Conservation (phyloP, 768 basidiomycete genomes). For the Favolaschia claudopus region DNA sequence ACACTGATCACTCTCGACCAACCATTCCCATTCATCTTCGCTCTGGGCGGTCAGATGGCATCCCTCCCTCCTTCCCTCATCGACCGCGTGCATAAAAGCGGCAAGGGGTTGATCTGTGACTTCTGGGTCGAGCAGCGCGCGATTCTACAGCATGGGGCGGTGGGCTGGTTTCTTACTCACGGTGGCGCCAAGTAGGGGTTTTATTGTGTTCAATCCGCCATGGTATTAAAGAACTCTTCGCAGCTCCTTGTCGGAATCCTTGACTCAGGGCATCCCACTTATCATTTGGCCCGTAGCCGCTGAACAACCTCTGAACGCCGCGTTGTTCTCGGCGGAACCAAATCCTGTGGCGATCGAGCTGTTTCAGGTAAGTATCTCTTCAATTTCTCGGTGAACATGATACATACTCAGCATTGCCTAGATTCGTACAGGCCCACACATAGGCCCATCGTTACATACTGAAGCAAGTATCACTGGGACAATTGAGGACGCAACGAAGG, state of each 20-base stretch:
- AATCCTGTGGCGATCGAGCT: conserved; percentile 7
- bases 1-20: conserved; percentile 7
- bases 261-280: conserved; percentile 1
- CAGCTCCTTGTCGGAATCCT: conserved; percentile 4
- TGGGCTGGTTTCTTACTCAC: conserved; percentile 12
- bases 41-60: conserved; percentile 8
- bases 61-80: conserved; percentile 2
- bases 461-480: background rate
- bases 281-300: conserved; percentile 8
- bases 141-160: conserved; percentile 3
- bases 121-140: conserved; percentile 19
- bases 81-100: conserved; percentile 11
- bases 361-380: background rate
- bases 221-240: background rate
- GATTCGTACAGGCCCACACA: background rate
- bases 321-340: background rate
- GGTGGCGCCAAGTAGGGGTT: conserved; percentile 7
- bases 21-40: conserved; percentile 18
- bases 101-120: conserved; percentile 10
- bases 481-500: background rate
- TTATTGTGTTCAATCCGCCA: background rate
- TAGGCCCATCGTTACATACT: background rate
- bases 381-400: background rate
- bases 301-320: conserved; percentile 7
- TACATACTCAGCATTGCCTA: background rate